Evolutionary conservation across 2,329 filamentous ascomycete species (phyloP).

Genomic region (Pseudogymnoascus sp.): DNA sequence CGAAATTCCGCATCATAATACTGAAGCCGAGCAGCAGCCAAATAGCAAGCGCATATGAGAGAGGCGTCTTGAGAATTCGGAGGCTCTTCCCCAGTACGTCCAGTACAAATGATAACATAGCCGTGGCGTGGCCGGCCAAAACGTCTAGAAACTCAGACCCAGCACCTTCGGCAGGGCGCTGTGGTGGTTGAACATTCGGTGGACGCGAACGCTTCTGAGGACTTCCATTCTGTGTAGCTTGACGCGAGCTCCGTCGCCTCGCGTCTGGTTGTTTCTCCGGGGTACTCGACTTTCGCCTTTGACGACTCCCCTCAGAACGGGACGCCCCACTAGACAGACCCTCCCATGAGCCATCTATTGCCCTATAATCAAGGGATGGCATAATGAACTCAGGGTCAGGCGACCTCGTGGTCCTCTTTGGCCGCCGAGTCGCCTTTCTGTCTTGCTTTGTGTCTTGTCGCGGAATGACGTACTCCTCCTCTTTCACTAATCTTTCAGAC

Average conservation of each 20-base stretch:
- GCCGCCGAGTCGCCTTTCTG: background rate
- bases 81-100: conserved; percentile 53
- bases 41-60: conserved; percentile 53
- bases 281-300: conserved; percentile 12
- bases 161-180: background rate
- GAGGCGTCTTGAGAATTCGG: conserved; percentile 53
- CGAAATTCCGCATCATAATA: conserved; percentile 52
- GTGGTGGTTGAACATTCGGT: background rate
- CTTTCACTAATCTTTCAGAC: background rate
- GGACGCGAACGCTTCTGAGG: conserved; percentile 17
- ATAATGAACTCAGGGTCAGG: conserved; percentile 28
- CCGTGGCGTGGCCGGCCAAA: conserved; percentile 17
- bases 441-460: conserved; percentile 2
- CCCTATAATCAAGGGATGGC: conserved; percentile 25
- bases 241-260: conserved; percentile 18
- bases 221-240: conserved; percentile 14
- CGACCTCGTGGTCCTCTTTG: conserved; percentile 16
- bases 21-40: conserved; percentile 53
- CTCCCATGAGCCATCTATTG: conserved; percentile 25
- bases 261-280: conserved; percentile 15
- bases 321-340: conserved; percentile 17
- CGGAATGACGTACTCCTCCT: conserved; percentile 1
- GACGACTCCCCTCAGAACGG: conserved; percentile 9
- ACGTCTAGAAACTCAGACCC: conserved; percentile 12
- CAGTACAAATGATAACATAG: conserved; percentile 39